These are phyloP conservation scores for Aspergillus oerlinghausenensis DNA, from an alignment of 2,329 filamentous ascomycete genomes.

Conservation along the genomic window DNA sequence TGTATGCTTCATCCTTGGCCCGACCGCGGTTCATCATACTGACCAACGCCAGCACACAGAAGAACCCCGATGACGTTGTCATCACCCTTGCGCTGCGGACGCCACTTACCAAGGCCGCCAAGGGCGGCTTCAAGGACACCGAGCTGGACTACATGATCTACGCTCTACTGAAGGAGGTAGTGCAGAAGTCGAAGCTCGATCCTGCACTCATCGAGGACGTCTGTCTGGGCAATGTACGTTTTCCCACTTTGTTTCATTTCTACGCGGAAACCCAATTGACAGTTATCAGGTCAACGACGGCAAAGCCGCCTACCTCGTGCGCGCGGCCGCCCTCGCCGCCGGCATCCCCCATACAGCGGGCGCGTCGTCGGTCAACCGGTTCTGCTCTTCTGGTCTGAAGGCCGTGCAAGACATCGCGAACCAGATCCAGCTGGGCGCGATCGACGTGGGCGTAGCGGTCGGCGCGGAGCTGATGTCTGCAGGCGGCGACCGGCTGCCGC, in stretches of 20 bases:
- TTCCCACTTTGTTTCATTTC: too few species aligned
- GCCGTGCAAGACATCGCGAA: slow-evolving; percentile 92
- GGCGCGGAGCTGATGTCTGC: slow-evolving; percentile 86
- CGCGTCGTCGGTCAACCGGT: slow-evolving; percentile 82
- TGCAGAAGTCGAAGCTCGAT: slow-evolving; percentile 70
- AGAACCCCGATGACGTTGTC: slow-evolving; percentile 94
- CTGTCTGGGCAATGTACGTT: slow-evolving; percentile 78
- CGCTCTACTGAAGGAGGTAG: slow-evolving; percentile 72
- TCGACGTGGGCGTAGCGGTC: slow-evolving; percentile 81
- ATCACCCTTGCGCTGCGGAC: slow-evolving; percentile 90
- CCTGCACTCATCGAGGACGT: slow-evolving; percentile 83
- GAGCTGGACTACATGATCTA: slow-evolving; percentile 81
- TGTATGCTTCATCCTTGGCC: slow-evolving; percentile 56
- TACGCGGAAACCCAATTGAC: background rate
- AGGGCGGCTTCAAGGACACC: slow-evolving; percentile 95
- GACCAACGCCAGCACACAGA: slow-evolving; percentile 62
- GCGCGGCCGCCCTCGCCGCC: slow-evolving; percentile 81
- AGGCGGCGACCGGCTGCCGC: slow-evolving; percentile 64
- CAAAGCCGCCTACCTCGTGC: slow-evolving; percentile 86
- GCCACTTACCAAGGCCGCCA: slow-evolving; percentile 79
- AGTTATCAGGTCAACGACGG: slow-evolving; percentile 63
- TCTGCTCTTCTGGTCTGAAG: slow-evolving; percentile 96
- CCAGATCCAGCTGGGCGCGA: slow-evolving; percentile 72
- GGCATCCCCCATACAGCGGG: slow-evolving; percentile 88
- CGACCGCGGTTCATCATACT: slow-evolving; percentile 3